Evolutionary conservation across 352 stramenopile genomes (phyloP).

Genomic region (Pythium brassicae): DNA sequence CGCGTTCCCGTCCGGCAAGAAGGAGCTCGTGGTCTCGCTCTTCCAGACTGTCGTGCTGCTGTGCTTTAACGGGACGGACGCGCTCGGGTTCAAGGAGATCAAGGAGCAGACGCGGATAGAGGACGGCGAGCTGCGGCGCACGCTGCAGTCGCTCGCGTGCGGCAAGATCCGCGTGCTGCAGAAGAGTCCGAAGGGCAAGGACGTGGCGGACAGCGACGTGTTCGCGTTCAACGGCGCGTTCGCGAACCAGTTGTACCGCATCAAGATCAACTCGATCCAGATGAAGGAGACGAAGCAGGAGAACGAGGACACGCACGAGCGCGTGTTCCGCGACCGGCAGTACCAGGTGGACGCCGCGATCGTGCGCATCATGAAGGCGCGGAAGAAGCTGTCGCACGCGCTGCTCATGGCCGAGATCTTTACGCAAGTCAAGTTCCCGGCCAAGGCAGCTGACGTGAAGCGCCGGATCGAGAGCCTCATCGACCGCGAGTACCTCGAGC

Average conservation of each 20-base stretch:
- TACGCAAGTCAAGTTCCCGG: conserved; percentile 89
- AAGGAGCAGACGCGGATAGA: conserved; percentile 87
- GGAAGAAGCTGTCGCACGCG: conserved; percentile 94
- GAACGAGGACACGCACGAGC: conserved; percentile 92
- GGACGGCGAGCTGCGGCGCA: conserved; percentile 86
- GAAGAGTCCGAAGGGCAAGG: conserved; percentile 85
- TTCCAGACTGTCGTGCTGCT: conserved; percentile 86
- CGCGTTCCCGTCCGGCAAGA: conserved; percentile 70
- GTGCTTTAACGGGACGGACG: conserved; percentile 70
- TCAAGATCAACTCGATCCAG: conserved; percentile 95
- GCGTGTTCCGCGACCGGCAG: conserved; percentile 91
- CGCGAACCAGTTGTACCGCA: conserved; percentile 83
- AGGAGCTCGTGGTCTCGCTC: conserved; percentile 86
- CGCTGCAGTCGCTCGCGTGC: conserved; percentile 86
- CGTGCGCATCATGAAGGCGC: conserved; percentile 99
- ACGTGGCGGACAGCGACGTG: conserved; percentile 77
- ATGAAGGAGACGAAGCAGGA: conserved; percentile 94
- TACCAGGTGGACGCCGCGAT: conserved; percentile 95
- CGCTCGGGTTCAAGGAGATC: conserved; percentile 82
- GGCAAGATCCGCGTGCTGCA: conserved; percentile 87
- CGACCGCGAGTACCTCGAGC: conserved; percentile 86
- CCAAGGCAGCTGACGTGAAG: conserved; percentile 84
- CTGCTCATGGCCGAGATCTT: conserved; percentile 96
- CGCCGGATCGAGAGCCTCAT: conserved; percentile 88
- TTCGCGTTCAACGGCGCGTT: conserved; percentile 89